These are phyloP conservation scores for Leishmania aethiopica DNA, from an alignment of 208 protist genomes.

Conservation along the genomic window DNA sequence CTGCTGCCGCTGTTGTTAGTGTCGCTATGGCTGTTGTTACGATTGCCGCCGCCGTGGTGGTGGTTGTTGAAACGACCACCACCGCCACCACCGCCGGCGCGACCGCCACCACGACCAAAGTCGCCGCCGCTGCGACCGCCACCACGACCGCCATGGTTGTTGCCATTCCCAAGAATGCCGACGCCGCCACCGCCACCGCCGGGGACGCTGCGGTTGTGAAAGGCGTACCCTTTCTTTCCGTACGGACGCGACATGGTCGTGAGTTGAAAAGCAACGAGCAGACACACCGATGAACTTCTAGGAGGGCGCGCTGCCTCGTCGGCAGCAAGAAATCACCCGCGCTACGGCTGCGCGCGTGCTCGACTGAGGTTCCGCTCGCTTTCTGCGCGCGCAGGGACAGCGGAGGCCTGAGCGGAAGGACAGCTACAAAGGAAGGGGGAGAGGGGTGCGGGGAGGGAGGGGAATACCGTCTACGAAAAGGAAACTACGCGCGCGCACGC, in stretches of 20 bases:
- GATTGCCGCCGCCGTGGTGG: constrained; percentile 12
- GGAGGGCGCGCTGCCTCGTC: neutral
- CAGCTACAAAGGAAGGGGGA: neutral
- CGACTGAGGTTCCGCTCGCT: neutral
- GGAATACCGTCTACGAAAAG: neutral
- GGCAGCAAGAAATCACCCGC: neutral
- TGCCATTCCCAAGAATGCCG: constrained; percentile 5
- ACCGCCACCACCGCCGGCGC: constrained; percentile 21
- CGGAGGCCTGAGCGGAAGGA: neutral
- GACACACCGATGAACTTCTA: neutral
- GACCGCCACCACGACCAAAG: constrained; percentile 5
- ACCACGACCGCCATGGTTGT: constrained; percentile 10
- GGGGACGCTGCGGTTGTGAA: constrained; percentile 16
- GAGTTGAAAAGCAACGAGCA: neutral
- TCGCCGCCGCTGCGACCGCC: constrained; percentile 5
- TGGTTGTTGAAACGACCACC: constrained; percentile 2
- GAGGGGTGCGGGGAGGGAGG: neutral
- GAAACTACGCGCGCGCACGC: neutral
- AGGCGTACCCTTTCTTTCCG: constrained; percentile 37
- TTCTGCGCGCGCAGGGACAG: neutral
- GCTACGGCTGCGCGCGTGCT: neutral
- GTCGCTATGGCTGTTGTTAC: constrained; percentile 22
- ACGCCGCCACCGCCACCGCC: constrained; percentile 18
- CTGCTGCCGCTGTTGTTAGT: constrained; percentile 32
- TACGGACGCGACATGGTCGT: constrained; percentile 63